Evolutionary conservation across 202 grass and related monocot genomes (phyloP), one percentile per base, ranked within the genome.

Genomic region (Cymbopogon flexuosus): DNA sequence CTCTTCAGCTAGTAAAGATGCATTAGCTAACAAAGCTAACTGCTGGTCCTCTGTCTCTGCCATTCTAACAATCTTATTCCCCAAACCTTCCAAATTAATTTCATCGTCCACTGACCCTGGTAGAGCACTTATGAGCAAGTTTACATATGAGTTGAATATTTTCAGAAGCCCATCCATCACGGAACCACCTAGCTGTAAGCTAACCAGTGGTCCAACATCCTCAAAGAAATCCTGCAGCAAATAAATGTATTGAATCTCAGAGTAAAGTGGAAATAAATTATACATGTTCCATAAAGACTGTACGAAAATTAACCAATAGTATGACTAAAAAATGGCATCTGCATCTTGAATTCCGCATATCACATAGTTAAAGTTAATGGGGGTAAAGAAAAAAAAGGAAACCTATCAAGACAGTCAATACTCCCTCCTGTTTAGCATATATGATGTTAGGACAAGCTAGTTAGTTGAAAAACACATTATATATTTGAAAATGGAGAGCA

Each of bases 1-100:
- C 74, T 98, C 92, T 91, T 98, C 95, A 41, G 92, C 90, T 77
- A 98, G 84, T 52, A 99, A 90, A 89, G 96, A 95, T 54, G 96
- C 90, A 83, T 99, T 93, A 73, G 96, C 90, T 58, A 99, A 82
- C 81, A 99, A 83, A 39, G 87, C 83, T 75, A 99, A 80, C 41
- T 99, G 96, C 39, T 99, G 90, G 15, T 82, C 71, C 65, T 99
- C 96, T 0, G 87, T 93, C 79, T 93, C 96, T 76, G 96, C 96
- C 37, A 93, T 90, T 73, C 86, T 79, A 84, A 96, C 81, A 40
- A 96, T 89, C 75, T 84, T 98, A 69, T 95, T 91, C 77, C 80
- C 92, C 61, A 89, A 89, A 81, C 88, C 92, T 93, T 93, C 95
- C 73, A 87, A 66, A 71, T 93, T 89, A 2, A 77, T 56, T 46